Evolutionary conservation across 352 stramenopile genomes (phyloP).

Genomic region (Globisporangium paroecandrum): DNA sequence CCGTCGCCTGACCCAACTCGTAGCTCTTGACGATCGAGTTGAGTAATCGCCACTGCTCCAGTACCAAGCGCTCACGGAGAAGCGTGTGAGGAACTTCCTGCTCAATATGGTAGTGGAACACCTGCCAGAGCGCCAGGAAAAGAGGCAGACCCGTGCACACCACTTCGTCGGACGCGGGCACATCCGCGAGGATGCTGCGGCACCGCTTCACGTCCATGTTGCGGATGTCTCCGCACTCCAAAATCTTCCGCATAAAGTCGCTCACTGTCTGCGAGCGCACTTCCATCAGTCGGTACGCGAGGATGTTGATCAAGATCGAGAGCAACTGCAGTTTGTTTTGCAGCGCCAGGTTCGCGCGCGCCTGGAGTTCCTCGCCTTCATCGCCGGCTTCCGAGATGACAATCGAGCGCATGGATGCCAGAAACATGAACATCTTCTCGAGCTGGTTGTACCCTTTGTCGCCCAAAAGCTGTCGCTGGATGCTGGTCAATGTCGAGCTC

Average conservation of each 20-base stretch:
- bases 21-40: constrained; percentile 67
- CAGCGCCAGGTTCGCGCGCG: constrained; percentile 65
- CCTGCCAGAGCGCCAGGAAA: constrained; percentile 74
- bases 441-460: constrained; percentile 88
- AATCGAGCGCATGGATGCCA: constrained; percentile 78
- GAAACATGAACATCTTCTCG: constrained; percentile 82
- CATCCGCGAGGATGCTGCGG: constrained; percentile 40
- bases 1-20: constrained; percentile 29
- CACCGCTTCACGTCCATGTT: constrained; percentile 38
- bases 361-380: constrained; percentile 16
- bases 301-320: constrained; percentile 81
- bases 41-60: constrained; percentile 59
- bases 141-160: constrained; percentile 69
- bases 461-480: constrained; percentile 70
- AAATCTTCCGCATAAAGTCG: constrained; percentile 51
- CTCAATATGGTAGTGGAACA: constrained; percentile 84
- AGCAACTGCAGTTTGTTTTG: constrained; percentile 85
- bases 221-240: constrained; percentile 24
- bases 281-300: constrained; percentile 76
- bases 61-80: constrained; percentile 51
- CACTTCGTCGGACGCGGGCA: constrained; percentile 56
- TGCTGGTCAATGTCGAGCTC: constrained; percentile 27
- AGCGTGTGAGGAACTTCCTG: constrained; percentile 68
- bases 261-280: constrained; percentile 43
- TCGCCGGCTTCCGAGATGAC: constrained; percentile 38